Conservation (phyloP, 1,284 basidiomycete species). For the Testicularia cyperi region DNA sequence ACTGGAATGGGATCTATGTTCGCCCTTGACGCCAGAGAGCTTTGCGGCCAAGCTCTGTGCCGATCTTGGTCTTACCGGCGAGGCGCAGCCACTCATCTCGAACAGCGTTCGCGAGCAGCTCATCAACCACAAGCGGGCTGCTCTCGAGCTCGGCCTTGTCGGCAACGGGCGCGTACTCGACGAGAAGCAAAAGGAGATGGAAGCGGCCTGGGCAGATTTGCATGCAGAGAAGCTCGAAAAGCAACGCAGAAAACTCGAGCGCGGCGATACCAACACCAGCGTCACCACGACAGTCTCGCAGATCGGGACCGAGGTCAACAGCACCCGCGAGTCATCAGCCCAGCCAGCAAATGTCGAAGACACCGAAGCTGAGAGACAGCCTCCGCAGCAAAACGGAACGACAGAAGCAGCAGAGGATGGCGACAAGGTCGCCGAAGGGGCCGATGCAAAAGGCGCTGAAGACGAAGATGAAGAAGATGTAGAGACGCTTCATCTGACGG, state of each 20-base stretch:
- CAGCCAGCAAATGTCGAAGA: slow-evolving; percentile 4
- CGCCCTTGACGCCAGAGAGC: slow-evolving; percentile 81
- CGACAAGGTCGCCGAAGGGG: background rate
- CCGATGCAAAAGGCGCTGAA: background rate
- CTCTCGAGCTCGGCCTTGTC: slow-evolving; percentile 86
- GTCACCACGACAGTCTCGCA: slow-evolving; percentile 1
- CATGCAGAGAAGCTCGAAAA: slow-evolving; percentile 61
- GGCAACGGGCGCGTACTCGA: slow-evolving; percentile 60
- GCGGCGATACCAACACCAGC: slow-evolving; percentile 4
- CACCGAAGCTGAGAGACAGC: background rate
- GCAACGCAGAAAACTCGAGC: slow-evolving; percentile 18
- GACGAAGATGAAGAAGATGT: slow-evolving; percentile 39
- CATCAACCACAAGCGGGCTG: slow-evolving; percentile 86
- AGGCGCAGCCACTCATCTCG: slow-evolving; percentile 82
- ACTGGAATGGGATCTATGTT: slow-evolving; percentile 96
- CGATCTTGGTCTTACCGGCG: slow-evolving; percentile 84
- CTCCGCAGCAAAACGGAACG: background rate
- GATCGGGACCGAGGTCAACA: slow-evolving; percentile 2
- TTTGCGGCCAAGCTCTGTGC: slow-evolving; percentile 79
- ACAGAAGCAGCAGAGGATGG: background rate
- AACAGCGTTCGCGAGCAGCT: slow-evolving; percentile 94
- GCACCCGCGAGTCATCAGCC: slow-evolving; percentile 13
- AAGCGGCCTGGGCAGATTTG: slow-evolving; percentile 26
- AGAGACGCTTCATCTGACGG: slow-evolving; percentile 36
- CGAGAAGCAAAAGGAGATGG: slow-evolving; percentile 43